A percentile compares a stretch with the other conserved stretches of the same genome.
These are phyloP conservation scores for Coix lacrymajobi DNA, from an alignment of 176 grass and related monocot species.

Conservation along the genomic window DNA sequence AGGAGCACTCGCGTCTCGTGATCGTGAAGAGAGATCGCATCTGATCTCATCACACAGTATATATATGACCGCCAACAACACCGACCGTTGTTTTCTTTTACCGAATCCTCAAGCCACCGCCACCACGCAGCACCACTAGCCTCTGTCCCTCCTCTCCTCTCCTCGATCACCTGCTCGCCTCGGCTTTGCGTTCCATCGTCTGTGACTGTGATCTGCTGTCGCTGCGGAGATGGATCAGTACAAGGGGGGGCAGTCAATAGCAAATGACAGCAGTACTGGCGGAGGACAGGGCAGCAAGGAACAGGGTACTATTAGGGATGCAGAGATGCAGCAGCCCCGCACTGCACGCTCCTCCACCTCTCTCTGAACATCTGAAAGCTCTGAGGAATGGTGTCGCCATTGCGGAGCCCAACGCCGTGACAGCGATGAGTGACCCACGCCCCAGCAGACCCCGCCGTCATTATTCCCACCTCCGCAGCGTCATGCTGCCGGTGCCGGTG, in stretches of 20 bases:
- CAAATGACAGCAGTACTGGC: neutral
- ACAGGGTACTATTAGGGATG: neutral
- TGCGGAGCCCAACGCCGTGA: neutral
- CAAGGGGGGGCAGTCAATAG: neutral
- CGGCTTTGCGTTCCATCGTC: too few species aligned
- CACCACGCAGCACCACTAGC: neutral
- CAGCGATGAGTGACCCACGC: neutral
- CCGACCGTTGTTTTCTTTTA: neutral
- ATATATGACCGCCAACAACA: neutral
- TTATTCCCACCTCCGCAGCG: neutral
- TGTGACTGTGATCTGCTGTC: neutral
- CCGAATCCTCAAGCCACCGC: neutral
- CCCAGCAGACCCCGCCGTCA: neutral
- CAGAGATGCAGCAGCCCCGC: too few species aligned
- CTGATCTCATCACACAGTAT: neutral
- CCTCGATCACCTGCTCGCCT: neutral
- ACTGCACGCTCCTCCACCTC: neutral
- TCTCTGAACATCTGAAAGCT: neutral
- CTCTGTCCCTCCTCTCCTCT: neutral
- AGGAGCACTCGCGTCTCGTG: too few species aligned
- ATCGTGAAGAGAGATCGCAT: neutral
- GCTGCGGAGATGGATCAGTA: neutral
- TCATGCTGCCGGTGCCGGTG: neutral
- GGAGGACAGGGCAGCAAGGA: neutral
- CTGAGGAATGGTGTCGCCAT: neutral